A percentile compares a stretch with the other conserved stretches of the same genome.
phyloP scores from a whole-genome alignment of 108 stramenopile genomes.

The Cyclostephanos tholiformis region DNA sequence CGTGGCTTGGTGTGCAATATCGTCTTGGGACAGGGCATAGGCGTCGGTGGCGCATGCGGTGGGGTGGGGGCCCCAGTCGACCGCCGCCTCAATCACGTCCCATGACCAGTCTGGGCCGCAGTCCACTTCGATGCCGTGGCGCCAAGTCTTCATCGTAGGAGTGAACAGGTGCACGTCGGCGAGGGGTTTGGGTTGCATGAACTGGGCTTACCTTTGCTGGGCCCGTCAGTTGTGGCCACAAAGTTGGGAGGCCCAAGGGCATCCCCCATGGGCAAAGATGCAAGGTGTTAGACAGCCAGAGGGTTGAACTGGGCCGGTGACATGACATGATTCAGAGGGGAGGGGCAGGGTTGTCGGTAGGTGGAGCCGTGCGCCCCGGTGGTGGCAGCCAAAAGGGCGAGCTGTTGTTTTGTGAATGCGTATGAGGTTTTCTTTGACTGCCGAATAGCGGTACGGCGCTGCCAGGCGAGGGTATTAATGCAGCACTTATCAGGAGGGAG shows the following conservation, averaged over 20 bases:
- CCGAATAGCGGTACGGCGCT: no score
- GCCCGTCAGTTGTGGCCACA: not conserved
- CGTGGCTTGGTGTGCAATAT: constrained; percentile 1
- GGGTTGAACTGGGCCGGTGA: not conserved
- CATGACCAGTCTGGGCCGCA: constrained; percentile 17
- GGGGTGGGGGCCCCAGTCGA: constrained; percentile 10
- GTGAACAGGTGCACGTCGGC: not conserved
- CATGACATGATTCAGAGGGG: no score
- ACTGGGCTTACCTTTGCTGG: not conserved
- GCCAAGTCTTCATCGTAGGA: constrained; percentile 2
- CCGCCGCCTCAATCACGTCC: constrained; percentile 6
- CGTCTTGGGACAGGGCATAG: not conserved
- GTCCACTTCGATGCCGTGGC: constrained; percentile 6
- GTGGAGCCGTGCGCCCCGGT: no score
- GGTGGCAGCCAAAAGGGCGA: no score
- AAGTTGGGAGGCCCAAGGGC: not conserved
- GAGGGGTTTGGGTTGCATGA: not conserved
- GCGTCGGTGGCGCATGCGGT: not conserved
- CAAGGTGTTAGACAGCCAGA: not conserved
- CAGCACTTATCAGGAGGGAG: no score
- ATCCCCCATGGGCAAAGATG: not conserved
- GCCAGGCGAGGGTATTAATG: no score
- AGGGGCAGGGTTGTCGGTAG: no score
- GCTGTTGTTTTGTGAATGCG: no score
- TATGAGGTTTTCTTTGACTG: no score